Evolutionary conservation across 2,329 filamentous ascomycete genomes (phyloP).

Genomic region (Sclerotinia nivalis): DNA sequence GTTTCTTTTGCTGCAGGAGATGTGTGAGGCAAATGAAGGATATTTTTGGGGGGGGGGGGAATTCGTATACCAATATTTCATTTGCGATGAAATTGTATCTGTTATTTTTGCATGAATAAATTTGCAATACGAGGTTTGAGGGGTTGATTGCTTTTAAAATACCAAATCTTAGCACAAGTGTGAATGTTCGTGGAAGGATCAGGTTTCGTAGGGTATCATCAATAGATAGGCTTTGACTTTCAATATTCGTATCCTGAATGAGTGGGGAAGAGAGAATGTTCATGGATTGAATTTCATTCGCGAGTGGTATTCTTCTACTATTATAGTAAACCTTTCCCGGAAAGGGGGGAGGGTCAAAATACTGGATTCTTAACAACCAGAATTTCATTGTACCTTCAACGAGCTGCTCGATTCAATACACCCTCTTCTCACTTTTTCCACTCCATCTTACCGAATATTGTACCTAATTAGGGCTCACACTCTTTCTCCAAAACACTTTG

Average conservation of each 20-base stretch:
- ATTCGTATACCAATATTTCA: not conserved
- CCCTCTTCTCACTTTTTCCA: not conserved
- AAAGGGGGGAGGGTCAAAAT: not conserved
- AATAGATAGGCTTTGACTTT: not conserved
- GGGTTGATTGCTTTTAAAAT: not conserved
- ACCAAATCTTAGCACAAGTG: slow-evolving; percentile 4
- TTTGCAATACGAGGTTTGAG: slow-evolving; percentile 18
- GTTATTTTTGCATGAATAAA: slow-evolving; percentile 1
- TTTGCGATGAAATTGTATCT: slow-evolving; percentile 8
- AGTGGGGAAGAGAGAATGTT: not conserved
- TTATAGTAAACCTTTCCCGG: not conserved
- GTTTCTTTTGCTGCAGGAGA: slow-evolving; percentile 5
- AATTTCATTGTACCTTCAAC: not conserved
- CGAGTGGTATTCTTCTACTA: not conserved
- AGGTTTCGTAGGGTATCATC: not conserved
- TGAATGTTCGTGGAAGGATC: not conserved
- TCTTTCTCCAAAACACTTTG: not conserved
- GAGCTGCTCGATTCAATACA: not conserved
- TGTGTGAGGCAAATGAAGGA: slow-evolving; percentile 8
- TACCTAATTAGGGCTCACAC: not conserved
- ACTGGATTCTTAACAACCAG: not conserved
- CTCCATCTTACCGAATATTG: not conserved
- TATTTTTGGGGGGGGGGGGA: not conserved
- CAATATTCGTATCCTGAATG: not conserved
- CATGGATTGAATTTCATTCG: not conserved